A percentile compares a stretch with the other conserved stretches of the same genome.
Evolutionary conservation across 2,329 filamentous ascomycete genomes (phyloP).

Genomic region (Nigrospora sphaerica): DNA sequence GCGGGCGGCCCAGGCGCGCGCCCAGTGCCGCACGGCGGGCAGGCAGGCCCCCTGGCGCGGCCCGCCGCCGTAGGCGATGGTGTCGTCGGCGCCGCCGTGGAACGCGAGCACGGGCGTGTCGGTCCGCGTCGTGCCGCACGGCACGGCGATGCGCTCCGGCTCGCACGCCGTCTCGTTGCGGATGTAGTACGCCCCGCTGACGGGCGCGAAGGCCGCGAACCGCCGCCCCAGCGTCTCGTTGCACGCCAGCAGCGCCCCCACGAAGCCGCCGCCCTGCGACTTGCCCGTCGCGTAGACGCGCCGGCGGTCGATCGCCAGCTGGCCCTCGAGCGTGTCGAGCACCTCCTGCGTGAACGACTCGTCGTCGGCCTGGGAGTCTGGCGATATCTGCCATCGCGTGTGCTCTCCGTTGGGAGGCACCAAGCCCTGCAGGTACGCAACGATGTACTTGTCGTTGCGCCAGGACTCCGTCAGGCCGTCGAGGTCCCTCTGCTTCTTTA

Average conservation of each 20-base stretch:
- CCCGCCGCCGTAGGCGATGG: conserved; percentile 33
- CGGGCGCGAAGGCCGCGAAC: conserved; percentile 9
- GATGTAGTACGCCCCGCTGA: conserved; percentile 8
- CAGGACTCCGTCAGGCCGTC: conserved; percentile 10
- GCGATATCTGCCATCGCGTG: conserved; percentile 6
- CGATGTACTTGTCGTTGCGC: conserved; percentile 14
- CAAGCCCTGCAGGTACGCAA: conserved; percentile 16
- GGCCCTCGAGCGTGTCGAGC: conserved; percentile 11
- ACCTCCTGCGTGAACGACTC: conserved; percentile 4
- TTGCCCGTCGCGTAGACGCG: conserved; percentile 10
- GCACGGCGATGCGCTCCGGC: conserved; percentile 20
- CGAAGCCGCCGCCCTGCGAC: conserved; percentile 9
- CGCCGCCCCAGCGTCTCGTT: background rate
- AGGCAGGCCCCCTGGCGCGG: conserved; percentile 26
- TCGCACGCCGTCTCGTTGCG: conserved; percentile 12
- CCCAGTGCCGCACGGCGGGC: conserved; percentile 31
- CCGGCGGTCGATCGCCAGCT: conserved; percentile 7
- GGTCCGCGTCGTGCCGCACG: conserved; percentile 22
- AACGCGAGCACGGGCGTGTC: conserved; percentile 37
- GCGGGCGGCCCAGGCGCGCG: conserved; percentile 22
- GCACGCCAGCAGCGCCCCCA: conserved; percentile 6
- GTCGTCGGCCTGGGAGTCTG: conserved; percentile 7
- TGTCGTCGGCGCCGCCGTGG: conserved; percentile 36
- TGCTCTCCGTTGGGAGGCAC: background rate
- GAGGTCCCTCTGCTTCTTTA: conserved; percentile 9